A percentile compares a stretch with the other conserved stretches of the same genome.
Evolutionary conservation across 2,329 filamentous ascomycete genomes (phyloP).

Genomic region (Monilinia fructicola): DNA sequence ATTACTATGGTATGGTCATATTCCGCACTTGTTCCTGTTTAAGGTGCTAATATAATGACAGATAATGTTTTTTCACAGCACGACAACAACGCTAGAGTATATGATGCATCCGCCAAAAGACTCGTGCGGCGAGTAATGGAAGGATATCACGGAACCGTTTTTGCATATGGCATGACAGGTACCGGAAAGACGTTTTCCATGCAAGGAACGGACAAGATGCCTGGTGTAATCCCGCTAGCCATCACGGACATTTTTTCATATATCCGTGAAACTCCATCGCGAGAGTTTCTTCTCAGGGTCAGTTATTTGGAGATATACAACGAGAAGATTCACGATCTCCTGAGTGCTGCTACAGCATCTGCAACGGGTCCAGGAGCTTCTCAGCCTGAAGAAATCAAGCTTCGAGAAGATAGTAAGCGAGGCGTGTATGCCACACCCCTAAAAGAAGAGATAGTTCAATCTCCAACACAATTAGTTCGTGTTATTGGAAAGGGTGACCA

Average conservation of each 20-base stretch:
- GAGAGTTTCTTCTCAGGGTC: conserved; percentile 91
- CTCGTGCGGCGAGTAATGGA: conserved; percentile 97
- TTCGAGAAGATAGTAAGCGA: conserved; percentile 92
- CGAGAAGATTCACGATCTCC: conserved; percentile 90
- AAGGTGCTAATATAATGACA: conserved; percentile 44
- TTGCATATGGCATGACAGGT: conserved; percentile 98
- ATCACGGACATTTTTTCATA: conserved; percentile 99
- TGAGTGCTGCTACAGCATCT: conserved; percentile 68
- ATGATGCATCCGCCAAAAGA: conserved; percentile 90
- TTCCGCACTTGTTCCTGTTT: neutral
- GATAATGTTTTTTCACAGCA: conserved; percentile 96
- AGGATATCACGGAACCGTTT: conserved; percentile 96
- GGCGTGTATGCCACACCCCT: conserved; percentile 94
- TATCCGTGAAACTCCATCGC: conserved; percentile 91
- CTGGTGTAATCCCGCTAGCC: conserved; percentile 92
- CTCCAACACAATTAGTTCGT: conserved; percentile 87
- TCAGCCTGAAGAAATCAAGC: conserved; percentile 89
- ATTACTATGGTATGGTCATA: conserved; percentile 73
- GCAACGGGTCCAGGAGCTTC: conserved; percentile 52
- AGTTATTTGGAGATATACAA: conserved; percentile 99
- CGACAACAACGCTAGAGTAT: conserved; percentile 92
- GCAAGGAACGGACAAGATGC: conserved; percentile 94
- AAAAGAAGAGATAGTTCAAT: conserved; percentile 98
- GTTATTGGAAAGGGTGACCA: conserved; percentile 95
- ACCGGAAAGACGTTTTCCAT: conserved; percentile 99